Evolutionary conservation across 768 basidiomycete genomes (phyloP).

Genomic region (Suillus spraguei): DNA sequence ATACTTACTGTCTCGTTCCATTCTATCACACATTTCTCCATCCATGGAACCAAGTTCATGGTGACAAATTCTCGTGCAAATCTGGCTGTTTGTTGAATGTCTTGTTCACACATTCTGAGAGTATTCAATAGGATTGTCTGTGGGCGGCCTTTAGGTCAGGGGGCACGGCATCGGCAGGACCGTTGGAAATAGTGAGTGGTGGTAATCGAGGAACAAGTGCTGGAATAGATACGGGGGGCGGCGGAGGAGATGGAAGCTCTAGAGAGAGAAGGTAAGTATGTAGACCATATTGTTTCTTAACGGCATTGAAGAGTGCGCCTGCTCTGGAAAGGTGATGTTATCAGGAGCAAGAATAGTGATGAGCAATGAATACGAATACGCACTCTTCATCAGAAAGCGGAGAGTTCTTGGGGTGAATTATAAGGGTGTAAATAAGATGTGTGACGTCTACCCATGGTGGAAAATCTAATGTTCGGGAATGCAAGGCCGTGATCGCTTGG

Average conservation of each 20-base stretch:
- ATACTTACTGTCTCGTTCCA: constrained; percentile 84
- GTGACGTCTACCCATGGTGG: constrained; percentile 83
- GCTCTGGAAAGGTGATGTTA: constrained; percentile 48
- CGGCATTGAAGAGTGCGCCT: constrained; percentile 78
- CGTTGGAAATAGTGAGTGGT: constrained; percentile 39
- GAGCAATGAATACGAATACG: constrained; percentile 42
- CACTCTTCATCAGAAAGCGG: constrained; percentile 80
- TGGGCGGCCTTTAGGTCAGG: constrained; percentile 18
- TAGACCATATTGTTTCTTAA: constrained; percentile 85
- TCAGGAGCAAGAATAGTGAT: constrained; percentile 15
- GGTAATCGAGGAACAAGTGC: constrained; percentile 69
- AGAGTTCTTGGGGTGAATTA: constrained; percentile 73
- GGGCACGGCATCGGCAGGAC: constrained; percentile 25
- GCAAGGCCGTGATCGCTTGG: constrained; percentile 76
- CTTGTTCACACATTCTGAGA: constrained; percentile 63
- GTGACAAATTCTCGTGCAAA: constrained; percentile 88
- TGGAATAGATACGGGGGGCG: constrained; percentile 69
- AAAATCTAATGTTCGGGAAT: constrained; percentile 64
- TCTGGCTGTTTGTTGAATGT: constrained; percentile 72
- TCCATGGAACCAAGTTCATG: constrained; percentile 92
- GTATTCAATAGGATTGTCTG: constrained; percentile 26
- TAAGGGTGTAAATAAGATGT: constrained; percentile 71
- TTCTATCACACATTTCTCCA: constrained; percentile 91
- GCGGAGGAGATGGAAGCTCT: constrained; percentile 59
- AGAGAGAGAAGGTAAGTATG: constrained; percentile 74